Evolutionary conservation across 129 eudicot species (phyloP).

Genomic region (Artemisia tridentata): DNA sequence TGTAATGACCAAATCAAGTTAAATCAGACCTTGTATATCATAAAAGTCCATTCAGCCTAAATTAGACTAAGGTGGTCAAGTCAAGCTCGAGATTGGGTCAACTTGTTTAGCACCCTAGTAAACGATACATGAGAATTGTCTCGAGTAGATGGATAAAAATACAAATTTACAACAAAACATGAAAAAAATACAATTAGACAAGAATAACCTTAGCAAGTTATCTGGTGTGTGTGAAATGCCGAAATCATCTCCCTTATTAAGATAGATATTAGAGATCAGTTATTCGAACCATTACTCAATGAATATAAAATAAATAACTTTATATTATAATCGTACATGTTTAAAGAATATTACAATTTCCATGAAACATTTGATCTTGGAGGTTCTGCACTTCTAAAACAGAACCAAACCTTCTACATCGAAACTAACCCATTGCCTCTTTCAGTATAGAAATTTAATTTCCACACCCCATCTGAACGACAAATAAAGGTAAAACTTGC

Average conservation of each 20-base stretch:
- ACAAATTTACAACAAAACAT: too few relatives aligned
- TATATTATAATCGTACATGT: neutral
- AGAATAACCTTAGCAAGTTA: neutral
- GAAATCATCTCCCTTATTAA: neutral
- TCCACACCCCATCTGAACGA: neutral
- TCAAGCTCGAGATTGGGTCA: too few relatives aligned
- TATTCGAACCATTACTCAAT: neutral
- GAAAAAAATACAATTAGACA: neutral
- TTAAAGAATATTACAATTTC: slow-evolving; percentile 12
- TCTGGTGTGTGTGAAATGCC: neutral
- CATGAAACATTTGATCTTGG: neutral
- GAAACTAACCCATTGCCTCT: slow-evolving; percentile 6
- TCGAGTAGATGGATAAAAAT: too few relatives aligned
- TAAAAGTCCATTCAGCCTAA: too few relatives aligned
- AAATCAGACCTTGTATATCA: too few relatives aligned
- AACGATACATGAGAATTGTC: too few relatives aligned
- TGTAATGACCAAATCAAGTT: too few relatives aligned
- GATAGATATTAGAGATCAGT: neutral
- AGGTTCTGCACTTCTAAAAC: slow-evolving; percentile 2
- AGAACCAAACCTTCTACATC: neutral
- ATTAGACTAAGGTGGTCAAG: too few relatives aligned
- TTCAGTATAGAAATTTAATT: slow-evolving; percentile 3
- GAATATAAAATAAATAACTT: neutral
- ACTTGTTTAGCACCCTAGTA: too few relatives aligned
- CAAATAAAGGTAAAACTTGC: slow-evolving; percentile 6